Conservation (phyloP, 2,329 filamentous ascomycete species). For the Chaetomiaceae sp. region DNA sequence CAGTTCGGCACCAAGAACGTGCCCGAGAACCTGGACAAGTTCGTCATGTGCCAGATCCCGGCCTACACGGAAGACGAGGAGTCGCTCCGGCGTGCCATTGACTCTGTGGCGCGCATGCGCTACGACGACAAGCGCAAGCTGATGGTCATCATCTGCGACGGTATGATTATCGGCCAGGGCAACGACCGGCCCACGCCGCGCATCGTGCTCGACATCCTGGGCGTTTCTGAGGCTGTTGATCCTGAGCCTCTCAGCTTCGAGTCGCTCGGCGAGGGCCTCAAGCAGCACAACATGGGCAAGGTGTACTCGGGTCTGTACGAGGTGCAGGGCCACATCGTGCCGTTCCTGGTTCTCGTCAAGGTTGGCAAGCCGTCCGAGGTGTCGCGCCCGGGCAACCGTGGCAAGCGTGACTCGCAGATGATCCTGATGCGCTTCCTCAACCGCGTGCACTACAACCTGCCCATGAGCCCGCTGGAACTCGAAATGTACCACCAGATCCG, state of each 20-base stretch:
- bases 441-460: constrained; percentile 92
- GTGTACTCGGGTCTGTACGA: constrained; percentile 97
- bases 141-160: constrained; percentile 85
- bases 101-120: constrained; percentile 88
- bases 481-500: constrained; percentile 99
- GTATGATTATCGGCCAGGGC: constrained; percentile 98
- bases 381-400: constrained; percentile 89
- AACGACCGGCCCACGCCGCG: constrained; percentile 93
- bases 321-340: constrained; percentile 95
- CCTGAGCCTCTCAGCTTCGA: constrained; percentile 96
- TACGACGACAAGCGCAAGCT: constrained; percentile 99
- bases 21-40: constrained; percentile 96
- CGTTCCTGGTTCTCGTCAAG: constrained; percentile 95
- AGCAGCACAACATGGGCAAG: constrained; percentile 99
- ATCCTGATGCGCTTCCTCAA: constrained; percentile 98
- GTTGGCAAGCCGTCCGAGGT: constrained; percentile 97
- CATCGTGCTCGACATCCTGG: constrained; percentile 94
- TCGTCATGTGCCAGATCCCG: constrained; percentile 94
- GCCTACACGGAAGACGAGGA: constrained; percentile 99
- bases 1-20: constrained; percentile 89
- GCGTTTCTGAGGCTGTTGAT: constrained; percentile 87
- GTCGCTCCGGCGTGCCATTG: constrained; percentile 90
- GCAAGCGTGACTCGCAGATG: constrained; percentile 99
- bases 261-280: constrained; percentile 87
- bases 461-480: constrained; percentile 93